Evolutionary conservation across 805 yeast genomes (phyloP), one percentile per base, ranked within the genome.

Genomic region (Barnettozyma botsteinii): DNA sequence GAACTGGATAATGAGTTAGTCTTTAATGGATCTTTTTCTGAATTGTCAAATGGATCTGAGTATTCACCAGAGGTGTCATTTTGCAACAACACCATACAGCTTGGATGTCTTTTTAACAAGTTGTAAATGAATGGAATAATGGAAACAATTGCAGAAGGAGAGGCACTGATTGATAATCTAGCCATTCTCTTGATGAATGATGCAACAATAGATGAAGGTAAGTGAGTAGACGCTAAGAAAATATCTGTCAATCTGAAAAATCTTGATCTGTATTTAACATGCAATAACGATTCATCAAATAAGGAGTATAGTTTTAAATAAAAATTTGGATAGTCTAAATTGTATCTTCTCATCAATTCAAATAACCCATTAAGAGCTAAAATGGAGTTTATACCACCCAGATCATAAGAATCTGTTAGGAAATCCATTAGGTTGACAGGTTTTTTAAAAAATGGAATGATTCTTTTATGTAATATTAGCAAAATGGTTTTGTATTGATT

Each of bases 401-500:
- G 30, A 49, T 84, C 72, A 56, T 87, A 89, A 3, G 94, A 81
- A 45, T 85, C 95, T 1, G 96, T 87, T 44, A 91, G 67, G 58
- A 91, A 93, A 65, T 91, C 98, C 96, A 93, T 89, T 33, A 93
- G 65, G 45, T 75, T 70, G 31, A 85, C 83, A 7, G 98, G 95
- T 48, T 79, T 80, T 33, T 75, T 71, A 71, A 87, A 74, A 55
- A 72, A 75, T 28, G 97, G 96, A 27, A 91, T 81, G 31, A 93
- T 72, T 46, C 94, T 67, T 57, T 86, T 87, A 60, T 93, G 97
- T 50, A 93, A 58, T 2, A 88, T 71, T 5, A 77, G 63, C 41
- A 91, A 65, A 5, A 81, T 69, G 2, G 81, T 66, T 59, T 85
- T 86, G 60, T 83, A 81, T 57, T 86, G 95, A 3, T 57, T 61